phyloP scores from a whole-genome alignment of 1,284 basidiomycete species.

The Microbotryomycetes sp. region DNA sequence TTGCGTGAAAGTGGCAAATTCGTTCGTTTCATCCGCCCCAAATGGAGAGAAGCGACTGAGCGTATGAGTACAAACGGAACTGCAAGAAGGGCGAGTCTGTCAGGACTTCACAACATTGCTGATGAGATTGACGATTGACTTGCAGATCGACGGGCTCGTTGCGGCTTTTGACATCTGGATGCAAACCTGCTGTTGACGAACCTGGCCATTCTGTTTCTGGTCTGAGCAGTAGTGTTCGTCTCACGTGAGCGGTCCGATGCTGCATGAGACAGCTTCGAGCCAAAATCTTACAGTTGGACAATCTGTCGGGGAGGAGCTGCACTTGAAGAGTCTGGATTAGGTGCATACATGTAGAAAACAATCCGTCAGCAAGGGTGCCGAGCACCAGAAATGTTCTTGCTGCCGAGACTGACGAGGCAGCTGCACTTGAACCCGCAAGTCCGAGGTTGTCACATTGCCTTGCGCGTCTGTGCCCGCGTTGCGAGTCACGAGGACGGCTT shows the following conservation, averaged over 20 bases:
- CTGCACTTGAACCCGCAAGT: conserved; percentile 13
- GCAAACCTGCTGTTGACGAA: background rate
- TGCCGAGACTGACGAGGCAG: background rate
- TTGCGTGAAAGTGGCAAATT: conserved; percentile 27
- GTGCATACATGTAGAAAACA: too few relatives aligned
- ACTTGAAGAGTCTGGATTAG: too few relatives aligned
- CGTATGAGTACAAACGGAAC: conserved; percentile 8
- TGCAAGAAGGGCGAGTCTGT: conserved; percentile 3
- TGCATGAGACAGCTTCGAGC: too few relatives aligned
- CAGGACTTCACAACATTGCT: background rate
- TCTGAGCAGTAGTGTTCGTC: background rate
- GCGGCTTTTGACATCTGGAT: background rate
- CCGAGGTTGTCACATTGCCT: conserved; percentile 14
- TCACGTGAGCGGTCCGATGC: too few relatives aligned
- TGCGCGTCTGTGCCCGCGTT: background rate
- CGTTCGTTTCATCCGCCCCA: conserved; percentile 26
- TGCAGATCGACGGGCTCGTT: background rate
- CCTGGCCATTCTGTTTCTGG: conserved; percentile 17
- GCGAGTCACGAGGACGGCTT: conserved; percentile 11
- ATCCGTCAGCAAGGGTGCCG: too few relatives aligned
- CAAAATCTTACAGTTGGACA: too few relatives aligned
- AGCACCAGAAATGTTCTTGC: background rate
- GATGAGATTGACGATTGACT: background rate
- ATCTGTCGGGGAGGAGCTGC: too few relatives aligned
- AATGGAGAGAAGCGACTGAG: conserved; percentile 12